Base-by-base conservation (phyloP, 495 filamentous ascomycete species). In the Tuber aestivum region DNA sequence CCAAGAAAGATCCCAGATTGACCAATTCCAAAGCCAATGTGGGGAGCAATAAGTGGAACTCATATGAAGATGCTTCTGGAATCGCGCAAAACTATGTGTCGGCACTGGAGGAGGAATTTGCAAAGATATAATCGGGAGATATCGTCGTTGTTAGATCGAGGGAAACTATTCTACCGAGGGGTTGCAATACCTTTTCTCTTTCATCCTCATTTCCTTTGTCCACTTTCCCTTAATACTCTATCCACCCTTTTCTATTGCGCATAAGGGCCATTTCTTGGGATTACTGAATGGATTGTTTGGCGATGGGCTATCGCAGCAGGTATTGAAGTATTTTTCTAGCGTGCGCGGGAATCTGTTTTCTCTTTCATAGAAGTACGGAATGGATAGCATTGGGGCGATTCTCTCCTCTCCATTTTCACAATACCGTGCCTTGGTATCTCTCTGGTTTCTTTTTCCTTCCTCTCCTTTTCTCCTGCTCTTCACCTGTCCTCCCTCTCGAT, bases 1-100 rank as follows among this genome's bases (percentile, higher is more conserved):
- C 70, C 37, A 78, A 78, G 50, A 77, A 77, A 50, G 76, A 77
- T 37, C 75, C 76, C 35, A 42, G 23, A 32, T 77, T 78, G 14
- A 32, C 68, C 50, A 69, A 76, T 50, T 65, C 56, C 12, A 32
- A 32, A 35, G 56, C 56, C 56, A 65, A 65, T 35, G 27, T 32
- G 32, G 56, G 56, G 16, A 65, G 3, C 35, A 65, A 32, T 5
- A 65, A 65, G 56, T 65, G 56, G 56, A 65, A 14, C 56, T 9
- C 27, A 65, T 65, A 65, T 20, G 56, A 65, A 35, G 56, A 65
- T 16, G 1, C 56, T 14, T 35, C 56, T 32, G 56, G 56, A 18
- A 35, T 18, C 32, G 27, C 56, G 14, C 56, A 65, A 65, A 65
- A 65, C 27, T 32, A 65, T 65, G 56, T 32, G 27, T 35, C 18